phyloP scores from a whole-genome alignment of 306 rosid genomes.

The Mimosa pudica region DNA sequence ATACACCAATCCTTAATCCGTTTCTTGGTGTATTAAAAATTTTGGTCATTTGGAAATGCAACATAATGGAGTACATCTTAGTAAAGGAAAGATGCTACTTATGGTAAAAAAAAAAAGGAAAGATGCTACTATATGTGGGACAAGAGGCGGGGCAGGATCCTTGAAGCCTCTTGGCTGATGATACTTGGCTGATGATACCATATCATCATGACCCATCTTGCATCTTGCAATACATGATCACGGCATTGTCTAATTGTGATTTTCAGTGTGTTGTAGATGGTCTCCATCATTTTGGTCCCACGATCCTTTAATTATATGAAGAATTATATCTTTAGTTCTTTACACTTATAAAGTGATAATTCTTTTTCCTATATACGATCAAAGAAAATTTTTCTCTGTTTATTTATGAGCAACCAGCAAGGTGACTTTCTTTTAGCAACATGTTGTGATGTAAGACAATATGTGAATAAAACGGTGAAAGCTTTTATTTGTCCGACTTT shows the following conservation, averaged over 20 bases:
- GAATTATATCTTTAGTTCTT: not conserved
- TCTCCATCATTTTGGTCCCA: conserved; percentile 8
- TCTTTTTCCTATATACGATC: not conserved
- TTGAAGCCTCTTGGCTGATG: not conserved
- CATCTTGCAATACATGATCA: too few relatives aligned
- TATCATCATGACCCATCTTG: not conserved
- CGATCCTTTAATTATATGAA: not conserved
- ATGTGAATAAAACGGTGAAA: too few relatives aligned
- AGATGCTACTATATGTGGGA: not conserved
- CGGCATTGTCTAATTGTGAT: not conserved
- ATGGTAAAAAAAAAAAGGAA: too few relatives aligned
- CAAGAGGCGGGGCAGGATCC: not conserved
- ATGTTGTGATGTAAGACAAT: too few relatives aligned
- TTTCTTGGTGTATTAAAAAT: too few relatives aligned
- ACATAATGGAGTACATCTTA: not conserved
- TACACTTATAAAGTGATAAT: not conserved
- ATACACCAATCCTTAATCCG: too few relatives aligned
- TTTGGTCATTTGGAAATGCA: too few relatives aligned
- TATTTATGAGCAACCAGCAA: too few relatives aligned
- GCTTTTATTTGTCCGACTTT: too few relatives aligned
- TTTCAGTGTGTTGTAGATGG: not conserved
- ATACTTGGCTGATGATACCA: conserved; percentile 1
- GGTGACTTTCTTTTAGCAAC: too few relatives aligned
- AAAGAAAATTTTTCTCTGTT: too few relatives aligned
- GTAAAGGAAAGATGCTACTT: not conserved